Percentiles rank a stretch among this genome's conserved stretches.
Conservation (phyloP, 1,139 yeast species). For the Kluyveromyces sp. region DNA sequence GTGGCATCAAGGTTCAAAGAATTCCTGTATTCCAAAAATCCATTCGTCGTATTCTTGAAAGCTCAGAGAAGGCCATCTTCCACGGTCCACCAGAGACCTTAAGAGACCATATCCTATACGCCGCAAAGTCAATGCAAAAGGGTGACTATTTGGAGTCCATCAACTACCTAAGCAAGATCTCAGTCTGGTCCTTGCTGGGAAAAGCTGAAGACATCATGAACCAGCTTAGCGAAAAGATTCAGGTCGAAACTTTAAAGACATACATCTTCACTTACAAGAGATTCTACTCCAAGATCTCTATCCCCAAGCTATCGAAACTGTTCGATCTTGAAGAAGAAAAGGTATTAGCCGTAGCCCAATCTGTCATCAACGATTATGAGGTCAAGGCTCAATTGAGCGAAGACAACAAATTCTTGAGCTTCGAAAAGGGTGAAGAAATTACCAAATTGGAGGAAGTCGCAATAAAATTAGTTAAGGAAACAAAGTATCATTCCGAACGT, state of each 20-base stretch:
- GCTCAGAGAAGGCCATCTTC: constrained; percentile 89
- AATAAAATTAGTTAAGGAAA: constrained; percentile 79
- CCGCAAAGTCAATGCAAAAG: constrained; percentile 79
- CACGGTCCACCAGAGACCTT: constrained; percentile 98
- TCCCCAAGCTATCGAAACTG: constrained; percentile 53
- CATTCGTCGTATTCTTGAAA: constrained; percentile 85
- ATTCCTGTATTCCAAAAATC: constrained; percentile 63
- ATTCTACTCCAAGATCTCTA: constrained; percentile 69
- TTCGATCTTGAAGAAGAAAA: constrained; percentile 56
- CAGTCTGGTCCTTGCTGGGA: constrained; percentile 84
- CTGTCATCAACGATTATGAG: constrained; percentile 73
- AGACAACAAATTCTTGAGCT: constrained; percentile 50
- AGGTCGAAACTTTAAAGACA: constrained; percentile 85
- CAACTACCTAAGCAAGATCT: constrained; percentile 64
- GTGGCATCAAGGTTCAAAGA: constrained; percentile 53
- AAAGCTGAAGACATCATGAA: constrained; percentile 57
- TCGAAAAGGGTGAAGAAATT: constrained; percentile 70
- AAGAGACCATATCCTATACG: constrained; percentile 88
- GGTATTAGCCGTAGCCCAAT: constrained; percentile 58
- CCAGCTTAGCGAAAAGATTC: constrained; percentile 71
- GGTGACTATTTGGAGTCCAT: constrained; percentile 87
- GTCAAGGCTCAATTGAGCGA: constrained; percentile 61
- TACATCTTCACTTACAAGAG: constrained; percentile 79
- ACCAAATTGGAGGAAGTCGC: constrained; percentile 87
- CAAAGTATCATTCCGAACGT: constrained; percentile 31